Evolutionary conservation across 371 early-diverging fungal species (phyloP).

Genomic region (Aphelidium insulamus): DNA sequence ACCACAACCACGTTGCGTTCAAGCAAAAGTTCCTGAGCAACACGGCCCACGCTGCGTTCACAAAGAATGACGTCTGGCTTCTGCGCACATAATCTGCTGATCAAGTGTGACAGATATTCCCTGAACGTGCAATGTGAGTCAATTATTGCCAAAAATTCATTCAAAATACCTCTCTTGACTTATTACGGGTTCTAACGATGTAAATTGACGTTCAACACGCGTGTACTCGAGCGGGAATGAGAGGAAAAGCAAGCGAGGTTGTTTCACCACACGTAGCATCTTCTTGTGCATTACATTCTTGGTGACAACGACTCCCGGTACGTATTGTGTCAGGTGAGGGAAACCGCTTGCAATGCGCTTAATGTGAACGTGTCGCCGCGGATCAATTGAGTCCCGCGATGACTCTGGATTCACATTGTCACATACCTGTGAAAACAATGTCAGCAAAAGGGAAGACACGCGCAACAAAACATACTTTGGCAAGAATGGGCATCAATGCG

Average conservation of each 20-base stretch:
- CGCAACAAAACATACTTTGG: constrained; percentile 6
- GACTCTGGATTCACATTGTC: constrained; percentile 41
- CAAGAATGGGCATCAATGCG: constrained; percentile 35
- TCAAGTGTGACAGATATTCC: constrained; percentile 52
- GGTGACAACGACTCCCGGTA: constrained; percentile 61
- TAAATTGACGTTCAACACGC: constrained; percentile 47
- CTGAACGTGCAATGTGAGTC: too few relatives aligned
- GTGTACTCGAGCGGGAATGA: constrained; percentile 71
- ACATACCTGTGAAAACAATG: too few relatives aligned
- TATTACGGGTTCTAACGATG: constrained; percentile 55
- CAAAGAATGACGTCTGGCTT: constrained; percentile 57
- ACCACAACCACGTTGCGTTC: constrained; percentile 49
- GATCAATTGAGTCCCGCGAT: constrained; percentile 50
- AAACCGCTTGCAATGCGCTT: constrained; percentile 72
- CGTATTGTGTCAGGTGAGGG: constrained; percentile 46
- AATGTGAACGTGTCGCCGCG: constrained; percentile 72
- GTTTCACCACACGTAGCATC: constrained; percentile 38
- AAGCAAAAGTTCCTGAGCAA: constrained; percentile 58
- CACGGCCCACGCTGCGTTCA: constrained; percentile 44
- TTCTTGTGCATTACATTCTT: constrained; percentile 70
- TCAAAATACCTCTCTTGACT: constrained; percentile 66
- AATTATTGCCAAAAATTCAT: too few relatives aligned
- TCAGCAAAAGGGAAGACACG: not conserved
- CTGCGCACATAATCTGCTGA: constrained; percentile 42
- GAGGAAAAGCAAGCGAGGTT: constrained; percentile 61